Conservation (phyloP, 2,329 filamentous ascomycete genomes). For the Claviceps sp. region DNA sequence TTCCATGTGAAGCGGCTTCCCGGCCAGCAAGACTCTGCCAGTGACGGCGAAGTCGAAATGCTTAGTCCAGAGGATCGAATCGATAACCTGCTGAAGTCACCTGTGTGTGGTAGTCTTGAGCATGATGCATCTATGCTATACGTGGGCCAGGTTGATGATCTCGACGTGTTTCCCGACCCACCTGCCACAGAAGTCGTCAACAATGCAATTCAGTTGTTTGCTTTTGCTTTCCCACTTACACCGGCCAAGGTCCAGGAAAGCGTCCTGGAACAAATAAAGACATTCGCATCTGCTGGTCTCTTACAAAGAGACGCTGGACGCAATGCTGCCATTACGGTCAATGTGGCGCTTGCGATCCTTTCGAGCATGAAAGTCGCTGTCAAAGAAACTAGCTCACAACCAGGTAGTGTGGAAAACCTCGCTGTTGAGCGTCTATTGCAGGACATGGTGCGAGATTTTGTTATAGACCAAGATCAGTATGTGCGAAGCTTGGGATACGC, state of each 20-base stretch:
- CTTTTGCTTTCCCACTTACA: slow-evolving; percentile 79
- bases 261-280: slow-evolving; percentile 83
- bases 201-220: slow-evolving; percentile 84
- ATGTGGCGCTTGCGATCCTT: slow-evolving; percentile 70
- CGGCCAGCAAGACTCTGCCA: slow-evolving; percentile 47
- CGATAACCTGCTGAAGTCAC: slow-evolving; percentile 48
- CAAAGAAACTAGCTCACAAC: slow-evolving; percentile 60
- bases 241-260: slow-evolving; percentile 90
- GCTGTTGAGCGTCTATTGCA: slow-evolving; percentile 77
- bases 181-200: slow-evolving; percentile 90
- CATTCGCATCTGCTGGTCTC: slow-evolving; percentile 67
- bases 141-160: slow-evolving; percentile 32
- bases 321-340: slow-evolving; percentile 82
- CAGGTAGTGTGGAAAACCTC: slow-evolving; percentile 59
- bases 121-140: slow-evolving; percentile 82
- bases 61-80: slow-evolving; percentile 51
- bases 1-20: slow-evolving; percentile 59
- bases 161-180: slow-evolving; percentile 50
- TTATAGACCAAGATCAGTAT: slow-evolving; percentile 73
- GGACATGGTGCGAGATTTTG: slow-evolving; percentile 57
- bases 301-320: slow-evolving; percentile 77
- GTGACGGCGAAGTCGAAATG: slow-evolving; percentile 33
- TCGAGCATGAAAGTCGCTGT: slow-evolving; percentile 72
- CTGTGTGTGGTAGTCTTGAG: slow-evolving; percentile 72
- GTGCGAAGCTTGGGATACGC: slow-evolving; percentile 77